Percentiles rank a stretch among this genome's conserved stretches.
phyloP scores from a whole-genome alignment of 1,284 basidiomycete genomes.

The Cryptococcus maquisensis region DNA sequence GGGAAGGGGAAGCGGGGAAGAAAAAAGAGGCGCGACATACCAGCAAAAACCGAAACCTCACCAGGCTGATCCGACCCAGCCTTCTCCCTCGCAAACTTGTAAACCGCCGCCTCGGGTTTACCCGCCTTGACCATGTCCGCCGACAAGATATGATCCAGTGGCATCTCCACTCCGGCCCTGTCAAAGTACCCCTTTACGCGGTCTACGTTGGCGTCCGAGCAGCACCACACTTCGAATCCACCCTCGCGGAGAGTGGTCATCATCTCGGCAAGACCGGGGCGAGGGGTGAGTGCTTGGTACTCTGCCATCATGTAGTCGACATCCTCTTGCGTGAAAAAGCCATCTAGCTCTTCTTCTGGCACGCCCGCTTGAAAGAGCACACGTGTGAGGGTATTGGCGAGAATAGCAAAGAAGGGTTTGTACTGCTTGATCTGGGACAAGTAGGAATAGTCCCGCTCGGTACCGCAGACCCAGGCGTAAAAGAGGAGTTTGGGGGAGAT shows the following conservation, averaged over 20 bases:
- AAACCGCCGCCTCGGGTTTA: constrained; percentile 28
- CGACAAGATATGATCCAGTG: constrained; percentile 27
- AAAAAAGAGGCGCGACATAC: constrained; percentile 11
- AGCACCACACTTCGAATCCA: constrained; percentile 30
- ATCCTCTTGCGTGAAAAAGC: constrained; percentile 23
- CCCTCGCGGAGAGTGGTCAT: constrained; percentile 25
- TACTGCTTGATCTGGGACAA: constrained; percentile 29
- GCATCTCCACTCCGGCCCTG: constrained; percentile 26
- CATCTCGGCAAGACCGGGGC: constrained; percentile 26
- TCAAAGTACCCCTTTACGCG: constrained; percentile 35
- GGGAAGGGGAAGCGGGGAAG: too few species aligned
- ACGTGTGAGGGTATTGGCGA: constrained; percentile 22
- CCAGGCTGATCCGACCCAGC: constrained; percentile 25
- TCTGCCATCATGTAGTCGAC: constrained; percentile 23
- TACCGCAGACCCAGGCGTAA: constrained; percentile 24
- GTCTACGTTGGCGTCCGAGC: constrained; percentile 27
- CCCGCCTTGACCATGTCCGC: constrained; percentile 27
- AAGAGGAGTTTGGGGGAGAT: constrained; percentile 28
- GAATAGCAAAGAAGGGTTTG: constrained; percentile 25
- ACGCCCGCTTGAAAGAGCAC: constrained; percentile 30
- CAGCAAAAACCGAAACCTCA: constrained; percentile 32
- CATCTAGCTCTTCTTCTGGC: constrained; percentile 13
- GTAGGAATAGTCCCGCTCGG: constrained; percentile 31
- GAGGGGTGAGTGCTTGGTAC: constrained; percentile 21
- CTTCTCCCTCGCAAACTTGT: constrained; percentile 30